Conservation (phyloP, 2,329 filamentous ascomycete genomes). For the Xylariaceae sp. region DNA sequence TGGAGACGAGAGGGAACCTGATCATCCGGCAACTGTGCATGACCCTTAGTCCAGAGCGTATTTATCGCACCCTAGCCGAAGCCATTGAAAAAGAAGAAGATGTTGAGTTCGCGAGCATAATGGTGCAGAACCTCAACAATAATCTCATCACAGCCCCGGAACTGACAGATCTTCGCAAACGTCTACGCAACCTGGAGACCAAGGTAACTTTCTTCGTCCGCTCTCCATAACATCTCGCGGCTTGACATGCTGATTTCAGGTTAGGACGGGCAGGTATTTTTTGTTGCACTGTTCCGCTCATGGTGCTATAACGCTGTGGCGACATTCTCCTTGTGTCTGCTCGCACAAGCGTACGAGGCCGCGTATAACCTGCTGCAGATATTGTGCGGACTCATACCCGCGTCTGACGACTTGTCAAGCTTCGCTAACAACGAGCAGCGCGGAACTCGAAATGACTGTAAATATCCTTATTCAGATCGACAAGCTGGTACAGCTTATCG, state of each 20-base stretch:
- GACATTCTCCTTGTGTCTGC: conserved; percentile 90
- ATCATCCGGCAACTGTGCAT: conserved; percentile 95
- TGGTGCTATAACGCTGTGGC: conserved; percentile 99
- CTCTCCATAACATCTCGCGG: too few relatives aligned
- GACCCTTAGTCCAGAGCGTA: conserved; percentile 87
- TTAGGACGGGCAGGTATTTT: conserved; percentile 90
- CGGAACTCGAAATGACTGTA: conserved; percentile 97
- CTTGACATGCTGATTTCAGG: conserved; percentile 6
- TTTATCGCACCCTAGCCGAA: conserved; percentile 92
- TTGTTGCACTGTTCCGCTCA: conserved; percentile 87
- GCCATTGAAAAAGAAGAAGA: conserved; percentile 98
- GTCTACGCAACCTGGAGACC: conserved; percentile 84
- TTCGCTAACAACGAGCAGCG: conserved; percentile 48
- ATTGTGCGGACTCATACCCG: conserved; percentile 56
- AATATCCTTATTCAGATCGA: conserved; percentile 99
- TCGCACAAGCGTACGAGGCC: conserved; percentile 97
- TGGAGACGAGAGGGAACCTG: conserved; percentile 90
- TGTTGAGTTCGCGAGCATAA: conserved; percentile 97
- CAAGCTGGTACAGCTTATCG: conserved; percentile 92
- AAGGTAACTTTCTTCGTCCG: conserved; percentile 46
- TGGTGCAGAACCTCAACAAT: conserved; percentile 99
- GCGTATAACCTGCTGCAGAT: conserved; percentile 94
- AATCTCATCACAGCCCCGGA: conserved; percentile 97
- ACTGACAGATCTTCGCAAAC: conserved; percentile 82
- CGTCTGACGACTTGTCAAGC: background rate